Conservation (phyloP, 192 early-diverging fungal genomes). For the Backusella sp. region DNA sequence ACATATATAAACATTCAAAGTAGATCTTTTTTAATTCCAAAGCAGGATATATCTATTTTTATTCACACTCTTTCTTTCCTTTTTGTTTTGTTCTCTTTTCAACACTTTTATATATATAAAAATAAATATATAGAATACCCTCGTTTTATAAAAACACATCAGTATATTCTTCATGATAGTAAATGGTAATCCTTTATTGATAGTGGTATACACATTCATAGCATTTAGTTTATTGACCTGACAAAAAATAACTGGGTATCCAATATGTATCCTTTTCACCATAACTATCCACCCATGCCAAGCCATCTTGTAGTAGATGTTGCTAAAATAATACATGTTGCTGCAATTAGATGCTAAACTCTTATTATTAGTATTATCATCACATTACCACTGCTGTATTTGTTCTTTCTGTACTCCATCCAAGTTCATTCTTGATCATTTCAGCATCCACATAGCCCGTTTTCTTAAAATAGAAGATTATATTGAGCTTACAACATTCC, state of each 20-base stretch:
- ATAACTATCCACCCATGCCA: slow-evolving; percentile 76
- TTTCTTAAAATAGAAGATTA: slow-evolving; percentile 15
- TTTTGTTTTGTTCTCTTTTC: neutral
- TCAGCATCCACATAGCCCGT: slow-evolving; percentile 42
- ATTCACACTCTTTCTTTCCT: neutral
- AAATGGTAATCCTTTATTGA: neutral
- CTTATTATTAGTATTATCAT: neutral
- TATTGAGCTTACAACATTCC: neutral
- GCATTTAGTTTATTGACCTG: neutral
- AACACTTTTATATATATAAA: neutral
- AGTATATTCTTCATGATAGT: neutral
- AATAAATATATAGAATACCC: slow-evolving; percentile 1
- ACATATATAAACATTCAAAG: neutral
- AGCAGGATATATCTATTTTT: neutral
- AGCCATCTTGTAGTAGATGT: slow-evolving; percentile 65
- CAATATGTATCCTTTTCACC: slow-evolving; percentile 51
- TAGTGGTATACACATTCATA: neutral
- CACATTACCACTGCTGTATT: slow-evolving; percentile 53
- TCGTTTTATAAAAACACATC: too few relatives aligned
- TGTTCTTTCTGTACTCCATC: slow-evolving; percentile 59
- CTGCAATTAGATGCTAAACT: neutral
- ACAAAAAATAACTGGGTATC: slow-evolving; percentile 55
- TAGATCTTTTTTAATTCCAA: neutral
- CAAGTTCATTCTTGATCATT: slow-evolving; percentile 39
- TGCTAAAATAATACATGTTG: slow-evolving; percentile 41